Base-by-base conservation (phyloP, 176 grass and related monocot genomes). In the Lolium rigidum region DNA sequence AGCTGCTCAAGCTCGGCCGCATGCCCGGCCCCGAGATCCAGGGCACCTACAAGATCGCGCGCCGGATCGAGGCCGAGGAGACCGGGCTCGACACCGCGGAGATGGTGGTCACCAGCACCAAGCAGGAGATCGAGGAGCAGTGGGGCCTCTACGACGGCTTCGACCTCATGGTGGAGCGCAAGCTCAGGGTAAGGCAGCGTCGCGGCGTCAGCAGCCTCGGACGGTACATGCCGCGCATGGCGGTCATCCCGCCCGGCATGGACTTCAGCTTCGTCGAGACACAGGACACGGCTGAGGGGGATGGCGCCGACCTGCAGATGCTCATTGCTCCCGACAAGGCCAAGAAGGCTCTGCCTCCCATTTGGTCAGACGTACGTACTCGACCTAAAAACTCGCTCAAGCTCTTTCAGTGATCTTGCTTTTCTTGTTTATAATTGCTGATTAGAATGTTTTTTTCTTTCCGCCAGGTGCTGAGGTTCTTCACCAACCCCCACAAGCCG, bases 101-200 rank as follows among this genome's bases (percentile, higher is more conserved):
- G 84, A 84, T 98, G 84, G 96, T 98, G 62, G 93, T 98, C 18
- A 95, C 93, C 6, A 91, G 90, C 90, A 98, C 96, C 62, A 93
- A 92, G 78, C 96, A 98, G 84, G 96, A 98, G 88, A 72, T 98
- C 49, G 93, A 98, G 84, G 96, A 98, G 90, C 96, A 98, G 86
- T 98, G 96, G 96, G 96, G 96, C 0, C 78, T 95, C 56, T 98
- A 98, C 78, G 93, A 98, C 57, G 96, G 96, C 0, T 98, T 98
- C 31, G 96, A 98, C 64, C 74, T 83, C 49, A 83, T 69, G 70
- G 76, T 98, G 31, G 93, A 98, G 84, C 84, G 96, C 9, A 98
- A 98, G 57, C 93, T 98, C 37, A 83, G 96, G 25, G 74, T 98
- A 10, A 79, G 96, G 2, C 91, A 90, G 24, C 89, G 87, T 22